phyloP scores from a whole-genome alignment of 768 basidiomycete species.

The Xanthoconium stramineum region DNA sequence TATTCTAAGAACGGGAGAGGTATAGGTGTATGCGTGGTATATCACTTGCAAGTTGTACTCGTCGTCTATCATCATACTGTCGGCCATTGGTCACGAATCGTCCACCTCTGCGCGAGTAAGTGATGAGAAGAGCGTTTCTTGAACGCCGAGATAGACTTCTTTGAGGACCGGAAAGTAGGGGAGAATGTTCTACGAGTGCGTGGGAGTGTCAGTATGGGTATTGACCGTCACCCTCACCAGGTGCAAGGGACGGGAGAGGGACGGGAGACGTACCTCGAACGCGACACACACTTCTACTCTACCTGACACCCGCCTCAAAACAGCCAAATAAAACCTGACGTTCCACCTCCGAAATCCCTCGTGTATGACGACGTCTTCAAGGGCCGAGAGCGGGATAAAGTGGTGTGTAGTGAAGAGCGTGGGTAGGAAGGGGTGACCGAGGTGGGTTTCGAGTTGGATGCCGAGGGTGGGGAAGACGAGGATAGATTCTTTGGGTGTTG shows the following conservation, averaged over 20 bases:
- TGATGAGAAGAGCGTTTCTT: slow-evolving; percentile 38
- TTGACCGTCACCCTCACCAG: no score
- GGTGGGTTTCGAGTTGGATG: slow-evolving; percentile 70
- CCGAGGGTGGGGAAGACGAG: slow-evolving; percentile 65
- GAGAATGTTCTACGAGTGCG: slow-evolving; percentile 50
- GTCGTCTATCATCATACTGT: no score
- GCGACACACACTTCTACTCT: slow-evolving; percentile 44
- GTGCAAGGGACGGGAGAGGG: not conserved
- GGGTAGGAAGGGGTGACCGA: slow-evolving; percentile 45
- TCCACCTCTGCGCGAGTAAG: no score
- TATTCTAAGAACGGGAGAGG: no score
- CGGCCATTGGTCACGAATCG: no score
- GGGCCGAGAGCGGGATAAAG: slow-evolving; percentile 55
- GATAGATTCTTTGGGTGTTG: slow-evolving; percentile 56
- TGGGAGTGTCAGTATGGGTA: no score
- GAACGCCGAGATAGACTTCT: slow-evolving; percentile 59
- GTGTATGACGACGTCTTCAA: slow-evolving; percentile 68
- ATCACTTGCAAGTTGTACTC: no score
- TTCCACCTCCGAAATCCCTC: slow-evolving; percentile 74
- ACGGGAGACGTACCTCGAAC: slow-evolving; percentile 46
- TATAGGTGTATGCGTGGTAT: no score
- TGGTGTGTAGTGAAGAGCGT: slow-evolving; percentile 36
- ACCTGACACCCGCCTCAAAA: slow-evolving; percentile 26
- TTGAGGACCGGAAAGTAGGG: slow-evolving; percentile 62
- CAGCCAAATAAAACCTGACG: slow-evolving; percentile 64